Evolutionary conservation across 2,329 filamentous ascomycete species (phyloP), one percentile per base, ranked within the genome.

Genomic region (Leptosphaerulina australis): DNA sequence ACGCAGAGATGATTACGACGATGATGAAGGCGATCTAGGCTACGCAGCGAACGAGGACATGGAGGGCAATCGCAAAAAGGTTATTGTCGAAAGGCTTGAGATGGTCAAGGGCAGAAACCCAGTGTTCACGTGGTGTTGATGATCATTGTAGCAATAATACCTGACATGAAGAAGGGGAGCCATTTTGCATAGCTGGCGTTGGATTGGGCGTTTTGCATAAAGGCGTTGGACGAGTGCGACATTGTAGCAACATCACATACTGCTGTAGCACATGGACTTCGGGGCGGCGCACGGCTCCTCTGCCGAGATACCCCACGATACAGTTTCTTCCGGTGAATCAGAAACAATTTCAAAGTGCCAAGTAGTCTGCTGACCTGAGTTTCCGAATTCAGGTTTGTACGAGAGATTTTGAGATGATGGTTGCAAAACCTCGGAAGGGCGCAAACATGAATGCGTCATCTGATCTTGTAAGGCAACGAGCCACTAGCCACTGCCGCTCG

Each of bases 81-180:
- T 99, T 37, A 97, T 99, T 78, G 92, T 99, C 37, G 94, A 99
- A 79, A 82, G 94, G 56, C 77, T 99, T 50, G 94, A 99, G 79
- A 89, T 93, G 53, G 94, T 99, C 55, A 97, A 97, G 81, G 90
- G 87, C 69, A 88, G 88, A 71, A 95, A 96, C 69, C 94, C 94
- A 2, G 91, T 99, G 24, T 99, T 99, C 74, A 96, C 90, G 34
- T 99, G 94, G 90, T 99, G 94, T 79, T 97, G 61, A 73, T 41
- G 51, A 47, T 24, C 9, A 46, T 28, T 45, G 21, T 24, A 37
- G 11, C 35, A 10, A 38, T 40, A 30, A 48, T 49, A 28, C 40
- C 33, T 29, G 44, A 50, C 21, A 36, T 26, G 38, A 40, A 34
- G 10, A 17, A 37, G 50, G 40, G 44, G 48, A 41, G 35, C 29